phyloP scores from a whole-genome alignment of 371 early-diverging fungal genomes.

The Rhizopus arrhizus region DNA sequence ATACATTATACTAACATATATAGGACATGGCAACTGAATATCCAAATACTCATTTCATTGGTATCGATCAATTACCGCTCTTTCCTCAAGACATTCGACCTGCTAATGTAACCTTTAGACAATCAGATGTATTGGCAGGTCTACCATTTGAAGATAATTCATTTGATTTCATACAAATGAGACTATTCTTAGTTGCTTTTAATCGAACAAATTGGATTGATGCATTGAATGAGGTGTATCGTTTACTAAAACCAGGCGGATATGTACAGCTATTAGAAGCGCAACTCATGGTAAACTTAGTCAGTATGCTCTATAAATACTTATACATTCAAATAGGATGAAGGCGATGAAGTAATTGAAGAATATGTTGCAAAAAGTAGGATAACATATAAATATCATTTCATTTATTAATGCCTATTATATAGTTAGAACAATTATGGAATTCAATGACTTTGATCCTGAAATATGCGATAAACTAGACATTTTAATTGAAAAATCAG shows the following conservation, averaged over 20 bases:
- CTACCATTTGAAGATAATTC: slow-evolving; percentile 46
- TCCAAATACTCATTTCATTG: slow-evolving; percentile 43
- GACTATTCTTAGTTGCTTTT: slow-evolving; percentile 34
- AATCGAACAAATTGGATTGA: slow-evolving; percentile 21
- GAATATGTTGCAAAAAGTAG: not conserved
- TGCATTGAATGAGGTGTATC: slow-evolving; percentile 26
- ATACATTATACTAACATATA: not conserved
- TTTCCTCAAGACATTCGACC: slow-evolving; percentile 50
- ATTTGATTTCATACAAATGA: slow-evolving; percentile 56
- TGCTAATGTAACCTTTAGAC: slow-evolving; percentile 43
- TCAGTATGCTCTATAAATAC: no score
- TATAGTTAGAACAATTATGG: not conserved
- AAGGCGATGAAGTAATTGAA: not conserved
- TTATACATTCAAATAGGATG: not conserved
- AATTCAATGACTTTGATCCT: slow-evolving; percentile 1
- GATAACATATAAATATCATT: no score
- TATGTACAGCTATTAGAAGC: slow-evolving; percentile 45
- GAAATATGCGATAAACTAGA: not conserved
- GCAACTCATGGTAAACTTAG: slow-evolving; percentile 21
- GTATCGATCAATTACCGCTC: slow-evolving; percentile 47
- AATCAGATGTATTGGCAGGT: slow-evolving; percentile 43
- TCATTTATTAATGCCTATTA: no score
- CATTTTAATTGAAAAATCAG: not conserved
- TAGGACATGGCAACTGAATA: slow-evolving; percentile 56
- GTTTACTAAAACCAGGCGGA: slow-evolving; percentile 52